phyloP scores from a whole-genome alignment of 1,284 basidiomycete species.

The Puccinia polysora region DNA sequence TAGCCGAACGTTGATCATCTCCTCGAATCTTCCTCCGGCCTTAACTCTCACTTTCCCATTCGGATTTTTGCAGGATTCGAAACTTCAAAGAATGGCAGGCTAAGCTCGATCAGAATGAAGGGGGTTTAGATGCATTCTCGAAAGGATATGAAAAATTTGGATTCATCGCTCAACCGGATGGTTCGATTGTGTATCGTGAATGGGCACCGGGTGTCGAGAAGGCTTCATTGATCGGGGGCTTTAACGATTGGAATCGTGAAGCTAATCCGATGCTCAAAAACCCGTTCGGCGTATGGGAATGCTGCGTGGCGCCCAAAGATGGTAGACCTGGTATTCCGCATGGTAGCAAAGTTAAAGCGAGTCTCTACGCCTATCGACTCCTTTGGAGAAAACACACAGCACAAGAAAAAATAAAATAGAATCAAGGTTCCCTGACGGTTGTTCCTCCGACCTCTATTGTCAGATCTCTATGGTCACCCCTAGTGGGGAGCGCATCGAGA shows the following conservation, averaged over 20 bases:
- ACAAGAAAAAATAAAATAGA: background rate
- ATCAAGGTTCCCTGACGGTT: slow-evolving; percentile 2
- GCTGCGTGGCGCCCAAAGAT: slow-evolving; percentile 67
- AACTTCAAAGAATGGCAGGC: slow-evolving; percentile 33
- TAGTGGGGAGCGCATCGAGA: slow-evolving; percentile 74
- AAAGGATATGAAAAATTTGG: slow-evolving; percentile 82
- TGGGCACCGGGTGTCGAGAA: slow-evolving; percentile 88
- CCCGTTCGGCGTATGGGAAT: slow-evolving; percentile 88
- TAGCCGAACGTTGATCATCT: background rate
- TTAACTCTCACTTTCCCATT: background rate
- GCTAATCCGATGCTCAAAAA: slow-evolving; percentile 81
- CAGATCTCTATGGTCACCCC: slow-evolving; percentile 80
- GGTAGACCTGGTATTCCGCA: slow-evolving; percentile 82
- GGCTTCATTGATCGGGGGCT: slow-evolving; percentile 86
- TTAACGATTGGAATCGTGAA: slow-evolving; percentile 83
- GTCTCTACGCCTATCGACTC: slow-evolving; percentile 35
- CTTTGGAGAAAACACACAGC: background rate
- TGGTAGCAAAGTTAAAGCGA: slow-evolving; percentile 84
- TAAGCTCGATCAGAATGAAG: slow-evolving; percentile 46
- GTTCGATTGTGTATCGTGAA: slow-evolving; percentile 77
- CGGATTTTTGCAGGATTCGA: slow-evolving; percentile 15
- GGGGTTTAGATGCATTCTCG: slow-evolving; percentile 79
- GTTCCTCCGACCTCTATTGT: background rate
- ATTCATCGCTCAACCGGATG: slow-evolving; percentile 66
- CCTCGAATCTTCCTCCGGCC: background rate